These are phyloP conservation scores for Kickxella alabastrina DNA, from an alignment of 192 early-diverging fungal species.

Conservation along the genomic window DNA sequence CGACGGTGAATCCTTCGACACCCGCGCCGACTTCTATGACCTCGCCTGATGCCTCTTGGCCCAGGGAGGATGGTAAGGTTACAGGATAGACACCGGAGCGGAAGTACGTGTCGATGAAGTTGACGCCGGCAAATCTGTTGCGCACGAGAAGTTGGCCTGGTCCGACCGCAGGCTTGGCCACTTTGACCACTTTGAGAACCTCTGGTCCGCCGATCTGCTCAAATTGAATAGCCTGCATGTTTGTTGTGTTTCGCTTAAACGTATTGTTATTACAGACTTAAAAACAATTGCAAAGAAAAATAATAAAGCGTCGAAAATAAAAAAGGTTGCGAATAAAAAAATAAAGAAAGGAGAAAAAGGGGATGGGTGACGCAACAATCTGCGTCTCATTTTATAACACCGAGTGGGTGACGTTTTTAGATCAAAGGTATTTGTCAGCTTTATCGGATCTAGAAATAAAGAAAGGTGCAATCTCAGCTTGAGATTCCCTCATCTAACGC, in stretches of 20 bases:
- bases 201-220: conserved; percentile 56
- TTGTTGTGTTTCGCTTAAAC: too few species aligned
- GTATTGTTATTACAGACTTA: too few species aligned
- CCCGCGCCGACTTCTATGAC: conserved; percentile 72
- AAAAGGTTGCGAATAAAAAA: not conserved
- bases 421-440: not conserved
- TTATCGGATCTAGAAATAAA: not conserved
- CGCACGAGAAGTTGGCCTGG: conserved; percentile 65
- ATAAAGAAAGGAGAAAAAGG: not conserved
- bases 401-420: conserved; percentile 1
- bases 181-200: conserved; percentile 51
- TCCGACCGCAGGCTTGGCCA: conserved; percentile 52
- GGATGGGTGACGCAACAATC: not conserved
- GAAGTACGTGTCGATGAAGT: conserved; percentile 90
- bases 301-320: too few species aligned
- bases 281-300: too few species aligned
- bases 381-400: not conserved
- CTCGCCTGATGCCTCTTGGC: conserved; percentile 77
- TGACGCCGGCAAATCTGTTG: conserved; percentile 76
- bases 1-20: conserved; percentile 59
- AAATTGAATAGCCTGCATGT: conserved; percentile 53
- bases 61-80: conserved; percentile 63
- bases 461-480: too few species aligned
- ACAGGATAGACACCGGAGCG: conserved; percentile 73
- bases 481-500: too few species aligned